Conservation (phyloP, 176 grass and related monocot species). For the Echinochloa phyllopogon region DNA sequence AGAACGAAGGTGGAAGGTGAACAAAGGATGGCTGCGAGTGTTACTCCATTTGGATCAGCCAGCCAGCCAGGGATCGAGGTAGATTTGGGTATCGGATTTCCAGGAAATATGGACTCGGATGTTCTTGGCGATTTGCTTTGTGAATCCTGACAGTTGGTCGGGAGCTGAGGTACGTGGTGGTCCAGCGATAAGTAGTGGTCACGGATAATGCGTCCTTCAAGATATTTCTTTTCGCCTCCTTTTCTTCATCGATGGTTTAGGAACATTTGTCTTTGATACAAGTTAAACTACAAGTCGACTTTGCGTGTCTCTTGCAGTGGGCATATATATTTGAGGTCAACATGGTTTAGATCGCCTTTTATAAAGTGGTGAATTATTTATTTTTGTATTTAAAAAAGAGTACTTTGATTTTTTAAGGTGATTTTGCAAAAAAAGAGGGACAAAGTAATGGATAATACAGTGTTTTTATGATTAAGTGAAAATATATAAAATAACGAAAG, state of each 20-base stretch:
- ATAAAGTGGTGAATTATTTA: too few relatives aligned
- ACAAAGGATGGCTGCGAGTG: background rate
- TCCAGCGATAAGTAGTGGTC: slow-evolving; percentile 44
- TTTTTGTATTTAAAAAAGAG: too few relatives aligned
- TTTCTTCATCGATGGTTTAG: slow-evolving; percentile 29
- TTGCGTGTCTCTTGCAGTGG: background rate
- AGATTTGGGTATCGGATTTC: slow-evolving; percentile 15
- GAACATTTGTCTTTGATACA: background rate
- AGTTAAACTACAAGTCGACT: background rate
- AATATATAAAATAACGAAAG: too few relatives aligned
- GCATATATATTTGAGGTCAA: background rate
- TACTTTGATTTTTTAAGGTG: too few relatives aligned
- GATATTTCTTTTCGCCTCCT: slow-evolving; percentile 17
- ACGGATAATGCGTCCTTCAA: slow-evolving; percentile 17
- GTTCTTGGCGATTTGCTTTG: slow-evolving; percentile 19
- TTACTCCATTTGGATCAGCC: slow-evolving; percentile 30
- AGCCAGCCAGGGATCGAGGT: background rate
- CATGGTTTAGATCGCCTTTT: background rate
- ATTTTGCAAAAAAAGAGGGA: too few relatives aligned
- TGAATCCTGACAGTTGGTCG: slow-evolving; percentile 24
- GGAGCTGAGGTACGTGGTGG: slow-evolving; percentile 15
- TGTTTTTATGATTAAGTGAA: too few relatives aligned
- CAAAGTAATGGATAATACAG: too few relatives aligned
- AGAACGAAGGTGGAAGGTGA: slow-evolving; percentile 2
- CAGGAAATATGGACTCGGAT: background rate